Conservation (phyloP, 495 filamentous ascomycete genomes). For the Gamarada debralockiae region DNA sequence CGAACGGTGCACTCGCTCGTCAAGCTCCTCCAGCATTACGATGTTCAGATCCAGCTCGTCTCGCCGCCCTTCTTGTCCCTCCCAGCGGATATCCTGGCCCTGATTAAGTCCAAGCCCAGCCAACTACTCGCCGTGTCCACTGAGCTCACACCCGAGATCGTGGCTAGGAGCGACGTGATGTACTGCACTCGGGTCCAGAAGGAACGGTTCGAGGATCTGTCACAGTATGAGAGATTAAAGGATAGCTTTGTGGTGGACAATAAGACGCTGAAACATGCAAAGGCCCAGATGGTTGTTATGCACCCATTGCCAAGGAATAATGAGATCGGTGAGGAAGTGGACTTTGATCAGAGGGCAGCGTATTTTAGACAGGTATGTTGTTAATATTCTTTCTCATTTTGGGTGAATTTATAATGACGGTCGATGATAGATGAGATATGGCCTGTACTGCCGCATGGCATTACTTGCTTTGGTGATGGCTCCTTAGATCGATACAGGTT, state of each 20-base stretch:
- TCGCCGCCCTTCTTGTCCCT: slow-evolving; percentile 75
- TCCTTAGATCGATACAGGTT: not conserved
- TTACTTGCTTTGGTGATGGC: slow-evolving; percentile 90
- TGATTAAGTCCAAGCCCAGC: slow-evolving; percentile 66
- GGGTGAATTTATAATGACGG: slow-evolving; percentile 31
- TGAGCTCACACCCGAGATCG: slow-evolving; percentile 77
- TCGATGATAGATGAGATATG: slow-evolving; percentile 85
- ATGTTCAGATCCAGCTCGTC: slow-evolving; percentile 89
- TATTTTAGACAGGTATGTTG: slow-evolving; percentile 96
- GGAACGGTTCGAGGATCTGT: slow-evolving; percentile 79
- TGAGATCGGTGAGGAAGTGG: slow-evolving; percentile 92
- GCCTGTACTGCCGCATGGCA: slow-evolving; percentile 96
- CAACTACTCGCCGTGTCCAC: slow-evolving; percentile 72
- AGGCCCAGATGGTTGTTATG: slow-evolving; percentile 87
- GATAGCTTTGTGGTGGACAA: slow-evolving; percentile 85
- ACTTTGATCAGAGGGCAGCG: slow-evolving; percentile 93
- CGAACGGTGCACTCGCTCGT: slow-evolving; percentile 92
- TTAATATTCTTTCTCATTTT: not conserved
- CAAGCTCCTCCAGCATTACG: slow-evolving; percentile 90
- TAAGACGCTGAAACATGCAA: slow-evolving; percentile 83
- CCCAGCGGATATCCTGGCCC: slow-evolving; percentile 66
- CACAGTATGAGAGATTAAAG: slow-evolving; percentile 82
- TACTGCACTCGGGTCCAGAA: slow-evolving; percentile 97
- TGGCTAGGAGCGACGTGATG: slow-evolving; percentile 80
- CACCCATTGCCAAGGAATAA: slow-evolving; percentile 91